Evolutionary conservation across 257 asterid genomes (phyloP), one percentile per base, ranked within the genome.

Genomic region (Petrea volubilis): DNA sequence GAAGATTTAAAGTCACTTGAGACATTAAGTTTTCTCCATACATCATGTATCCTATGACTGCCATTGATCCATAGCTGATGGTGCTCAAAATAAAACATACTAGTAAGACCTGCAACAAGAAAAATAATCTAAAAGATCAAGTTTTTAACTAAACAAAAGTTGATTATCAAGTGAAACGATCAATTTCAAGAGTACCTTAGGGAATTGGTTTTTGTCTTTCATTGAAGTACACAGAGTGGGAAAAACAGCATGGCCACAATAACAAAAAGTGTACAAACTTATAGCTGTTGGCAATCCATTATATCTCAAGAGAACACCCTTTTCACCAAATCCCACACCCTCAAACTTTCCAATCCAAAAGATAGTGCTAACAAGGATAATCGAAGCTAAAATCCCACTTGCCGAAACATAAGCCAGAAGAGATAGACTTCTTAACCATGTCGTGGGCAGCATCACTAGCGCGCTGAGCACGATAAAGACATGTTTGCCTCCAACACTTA

Each of bases 201-300:
- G 72, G 31, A 79, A 79, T 53, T 79, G 77, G 0, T 17, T 62
- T 58, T 60, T 83, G 21, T 88, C 87, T 21, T 67, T 72, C 91
- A 83, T 85, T n/a, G 93, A 87, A 71, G 49, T 60, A 70, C 80
- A 75, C 0, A 85, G 72, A 17, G 78, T 82, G 0, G 95, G 91
- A 31, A 85, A 85, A 60, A 88, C 77, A 0, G 90, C 73, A 77
- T 84, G 90, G 1, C 83, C 92, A 73, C 83, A 80, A 40, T 81
- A 88, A 69, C 91, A 83, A 21, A 88, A 85, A 0, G 87, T 80
- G 57, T 25, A 84, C 77, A 86, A 69, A 31, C 88, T 88, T n/a
- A 83, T 29, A 29, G 86, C 60, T 0, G 78, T 79, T 18, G 86
- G 82, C 46, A 85, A 41, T 53, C 91, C 89, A 40, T 20, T 68